Conservation (phyloP, 208 protist species). For the Wallacemonas sp. region DNA sequence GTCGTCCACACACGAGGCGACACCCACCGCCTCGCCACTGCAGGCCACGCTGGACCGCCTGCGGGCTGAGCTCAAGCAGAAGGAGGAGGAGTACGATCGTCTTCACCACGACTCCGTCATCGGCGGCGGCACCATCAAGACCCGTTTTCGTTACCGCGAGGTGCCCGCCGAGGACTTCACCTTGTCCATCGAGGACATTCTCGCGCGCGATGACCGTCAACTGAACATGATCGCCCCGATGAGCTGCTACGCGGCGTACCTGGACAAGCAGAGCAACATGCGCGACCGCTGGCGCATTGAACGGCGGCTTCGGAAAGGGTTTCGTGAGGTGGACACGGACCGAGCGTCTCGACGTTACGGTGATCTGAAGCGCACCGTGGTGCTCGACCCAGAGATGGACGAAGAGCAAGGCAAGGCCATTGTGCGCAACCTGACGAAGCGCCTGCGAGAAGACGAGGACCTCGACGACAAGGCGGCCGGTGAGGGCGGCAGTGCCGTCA, state of each 20-base stretch:
- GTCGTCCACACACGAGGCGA: too few species aligned
- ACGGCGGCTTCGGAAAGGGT: conserved; percentile 45
- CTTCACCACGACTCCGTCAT: conserved; percentile 67
- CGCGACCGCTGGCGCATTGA: conserved; percentile 65
- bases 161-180: conserved; percentile 84
- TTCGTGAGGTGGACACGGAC: conserved; percentile 68
- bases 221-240: conserved; percentile 93
- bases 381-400: conserved; percentile 56
- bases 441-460: conserved; percentile 44
- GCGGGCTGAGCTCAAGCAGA: conserved; percentile 58
- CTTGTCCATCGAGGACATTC: conserved; percentile 83
- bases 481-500: neutral
- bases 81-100: conserved; percentile 82
- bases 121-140: conserved; percentile 21
- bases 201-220: conserved; percentile 85
- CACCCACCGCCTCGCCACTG: too few species aligned
- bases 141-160: conserved; percentile 81
- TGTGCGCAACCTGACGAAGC: conserved; percentile 51
- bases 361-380: conserved; percentile 56
- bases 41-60: conserved; percentile 39
- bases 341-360: conserved; percentile 78
- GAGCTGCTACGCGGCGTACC: conserved; percentile 90
- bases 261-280: conserved; percentile 56
- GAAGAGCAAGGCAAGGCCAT: conserved; percentile 58
- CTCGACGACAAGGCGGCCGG: conserved; percentile 9